A percentile compares a stretch with the other conserved stretches of the same genome.
These are phyloP conservation scores for Neurospora sp. DNA, from an alignment of 495 filamentous ascomycete species.

Conservation along the genomic window DNA sequence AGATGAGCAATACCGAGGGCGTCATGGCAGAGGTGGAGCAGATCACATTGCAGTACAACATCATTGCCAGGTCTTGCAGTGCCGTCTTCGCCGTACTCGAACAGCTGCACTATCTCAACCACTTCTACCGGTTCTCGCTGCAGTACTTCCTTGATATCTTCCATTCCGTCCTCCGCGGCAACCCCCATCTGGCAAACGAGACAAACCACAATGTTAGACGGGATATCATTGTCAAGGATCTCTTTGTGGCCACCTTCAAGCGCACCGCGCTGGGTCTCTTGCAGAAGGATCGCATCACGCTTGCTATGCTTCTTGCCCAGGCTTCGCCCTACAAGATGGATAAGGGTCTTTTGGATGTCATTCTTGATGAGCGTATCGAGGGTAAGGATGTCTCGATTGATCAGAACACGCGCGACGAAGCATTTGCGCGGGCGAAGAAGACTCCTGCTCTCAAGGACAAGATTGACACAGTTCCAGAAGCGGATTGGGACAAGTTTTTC, in stretches of 20 bases:
- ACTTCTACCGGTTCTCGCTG: slow-evolving; percentile 98
- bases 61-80: slow-evolving; percentile 88
- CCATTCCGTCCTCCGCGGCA: slow-evolving; percentile 77
- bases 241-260: slow-evolving; percentile 88
- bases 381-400: slow-evolving; percentile 71
- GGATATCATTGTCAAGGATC: slow-evolving; percentile 75
- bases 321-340: slow-evolving; percentile 92
- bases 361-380: slow-evolving; percentile 69
- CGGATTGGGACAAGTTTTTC: slow-evolving; percentile 72
- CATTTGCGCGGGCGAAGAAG: slow-evolving; percentile 55
- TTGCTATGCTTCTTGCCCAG: slow-evolving; percentile 94
- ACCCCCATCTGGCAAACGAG: slow-evolving; percentile 61
- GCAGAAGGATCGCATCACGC: slow-evolving; percentile 86
- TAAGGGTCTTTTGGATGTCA: slow-evolving; percentile 70
- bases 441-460: slow-evolving; percentile 66
- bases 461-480: slow-evolving; percentile 47
- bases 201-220: slow-evolving; percentile 67
- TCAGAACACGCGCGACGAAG: slow-evolving; percentile 52
- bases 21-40: slow-evolving; percentile 97
- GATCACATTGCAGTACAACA: slow-evolving; percentile 85
- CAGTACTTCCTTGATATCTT: slow-evolving; percentile 98
- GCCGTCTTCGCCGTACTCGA: slow-evolving; percentile 94
- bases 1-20: slow-evolving; percentile 93
- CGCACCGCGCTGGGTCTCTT: slow-evolving; percentile 85
- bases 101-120: slow-evolving; percentile 95